Percentiles rank a stretch among this genome's conserved stretches.
phyloP scores from a whole-genome alignment of 2,329 filamentous ascomycete genomes.

The Cercospora sp. region DNA sequence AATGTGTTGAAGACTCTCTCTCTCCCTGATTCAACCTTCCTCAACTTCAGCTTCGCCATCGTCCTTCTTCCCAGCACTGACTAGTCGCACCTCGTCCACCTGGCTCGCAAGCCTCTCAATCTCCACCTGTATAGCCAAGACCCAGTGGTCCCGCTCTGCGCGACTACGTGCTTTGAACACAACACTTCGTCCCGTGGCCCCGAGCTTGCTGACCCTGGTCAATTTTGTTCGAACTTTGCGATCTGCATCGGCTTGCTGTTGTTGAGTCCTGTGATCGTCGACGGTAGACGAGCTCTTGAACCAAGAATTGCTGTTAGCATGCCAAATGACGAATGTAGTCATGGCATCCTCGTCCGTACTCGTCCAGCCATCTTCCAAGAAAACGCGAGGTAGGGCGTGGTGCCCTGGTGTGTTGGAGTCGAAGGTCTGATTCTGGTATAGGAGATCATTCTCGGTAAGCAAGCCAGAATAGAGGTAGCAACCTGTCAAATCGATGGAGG shows the following conservation, averaged over 20 bases:
- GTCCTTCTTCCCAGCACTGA: slow-evolving; percentile 21
- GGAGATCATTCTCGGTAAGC: slow-evolving; percentile 61
- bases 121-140: slow-evolving; percentile 64
- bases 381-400: slow-evolving; percentile 60
- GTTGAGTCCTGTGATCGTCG: slow-evolving; percentile 34
- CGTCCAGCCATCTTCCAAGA: slow-evolving; percentile 62
- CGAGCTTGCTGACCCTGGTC: slow-evolving; percentile 61
- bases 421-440: slow-evolving; percentile 65
- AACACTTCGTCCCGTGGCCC: slow-evolving; percentile 60
- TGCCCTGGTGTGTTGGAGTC: slow-evolving; percentile 62
- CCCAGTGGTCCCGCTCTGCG: slow-evolving; percentile 68
- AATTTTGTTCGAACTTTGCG: slow-evolving; percentile 43
- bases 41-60: background rate
- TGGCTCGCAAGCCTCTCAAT: slow-evolving; percentile 60
- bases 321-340: slow-evolving; percentile 68
- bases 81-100: slow-evolving; percentile 53
- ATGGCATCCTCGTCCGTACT: slow-evolving; percentile 65
- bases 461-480: slow-evolving; percentile 67
- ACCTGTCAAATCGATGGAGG: slow-evolving; percentile 59
- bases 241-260: slow-evolving; percentile 12
- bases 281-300: slow-evolving; percentile 46
- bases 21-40: background rate
- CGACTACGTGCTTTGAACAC: slow-evolving; percentile 66
- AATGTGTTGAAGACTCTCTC: background rate
- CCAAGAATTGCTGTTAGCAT: slow-evolving; percentile 57